Conservation (phyloP, 257 asterid species). For the Jaltomata sinuosa region DNA sequence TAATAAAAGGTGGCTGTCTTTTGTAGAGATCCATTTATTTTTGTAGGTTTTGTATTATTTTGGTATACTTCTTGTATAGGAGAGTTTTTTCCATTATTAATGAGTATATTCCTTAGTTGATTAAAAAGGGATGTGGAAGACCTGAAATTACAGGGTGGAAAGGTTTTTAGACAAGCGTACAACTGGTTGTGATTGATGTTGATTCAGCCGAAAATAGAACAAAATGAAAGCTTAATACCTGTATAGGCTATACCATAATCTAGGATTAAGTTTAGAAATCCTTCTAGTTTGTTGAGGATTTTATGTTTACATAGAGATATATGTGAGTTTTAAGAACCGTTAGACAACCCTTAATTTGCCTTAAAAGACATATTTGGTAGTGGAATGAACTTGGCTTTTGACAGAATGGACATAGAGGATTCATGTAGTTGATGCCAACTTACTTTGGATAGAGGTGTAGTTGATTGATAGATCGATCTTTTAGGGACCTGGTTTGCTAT, state of each 20-base stretch:
- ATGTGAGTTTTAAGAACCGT: not conserved
- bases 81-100: too few species aligned
- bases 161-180: not conserved
- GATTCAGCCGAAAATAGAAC: not conserved
- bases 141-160: not conserved
- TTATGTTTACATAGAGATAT: not conserved
- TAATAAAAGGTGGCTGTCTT: too few species aligned
- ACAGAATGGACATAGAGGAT: not conserved
- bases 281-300: not conserved
- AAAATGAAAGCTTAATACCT: not conserved
- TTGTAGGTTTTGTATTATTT: too few species aligned
- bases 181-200: not conserved
- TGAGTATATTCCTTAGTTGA: not conserved
- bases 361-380: not conserved
- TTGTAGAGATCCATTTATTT: too few species aligned
- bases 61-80: too few species aligned
- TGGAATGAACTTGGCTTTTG: not conserved
- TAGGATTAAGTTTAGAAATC: not conserved
- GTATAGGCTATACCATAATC: not conserved
- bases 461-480: not conserved
- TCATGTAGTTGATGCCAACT: not conserved
- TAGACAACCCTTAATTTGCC: not conserved
- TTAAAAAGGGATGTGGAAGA: not conserved
- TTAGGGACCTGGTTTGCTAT: not conserved
- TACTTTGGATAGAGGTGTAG: not conserved